Base-by-base conservation (phyloP, 1,139 yeast genomes). In the Geotrichum klebahnii region DNA sequence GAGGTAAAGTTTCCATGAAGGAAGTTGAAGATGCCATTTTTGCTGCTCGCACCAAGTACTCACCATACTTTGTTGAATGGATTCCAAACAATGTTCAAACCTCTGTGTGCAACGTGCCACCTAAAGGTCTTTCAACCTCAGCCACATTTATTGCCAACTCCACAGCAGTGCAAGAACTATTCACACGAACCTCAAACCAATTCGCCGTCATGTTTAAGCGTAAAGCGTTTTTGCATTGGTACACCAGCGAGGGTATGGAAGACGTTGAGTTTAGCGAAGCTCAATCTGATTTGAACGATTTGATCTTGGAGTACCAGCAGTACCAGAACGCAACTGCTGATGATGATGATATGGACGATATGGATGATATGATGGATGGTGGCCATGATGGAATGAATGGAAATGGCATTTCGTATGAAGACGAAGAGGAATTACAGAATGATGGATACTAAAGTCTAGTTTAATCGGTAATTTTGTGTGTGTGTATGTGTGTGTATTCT, bases 241-340 rank as follows among this genome's bases (percentile, higher is more conserved):
- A 71, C 60, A 68, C 72, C 20, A 66, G 69, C 33, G 76, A 72
- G 57, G 76, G 76, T 50, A 72, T 72, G 76, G 76, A 72, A 50
- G 73, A 67, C 59, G 65, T 67, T 55, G 76, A 72, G 61, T 73
- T 72, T 62, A 68, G 71, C 34, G 77, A 73, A 59, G 76, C 76
- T 19, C 71, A 71, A 55, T 64, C 72, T 47, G 72, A 72, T 59
- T 61, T 72, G 58, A 64, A 64, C 50, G 76, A 72, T 52, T 61
- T 72, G 39, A 71, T 73, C 35, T 58, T 61, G 44, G 76, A 72
- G 59, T 72, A 72, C 61, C 72, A 70, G 61, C 76, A 73, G 60
- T 71, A 72, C 63, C 75, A 72, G 61, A 66, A 69, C 44, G 76
- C 73, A 10, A 59, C 68, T 34, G 64, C 62, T 24, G 72, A 67